A percentile compares a stretch with the other conserved stretches of the same genome.
Evolutionary conservation across 2,329 filamentous ascomycete genomes (phyloP).

Genomic region (Aspergillus eucalypticola): DNA sequence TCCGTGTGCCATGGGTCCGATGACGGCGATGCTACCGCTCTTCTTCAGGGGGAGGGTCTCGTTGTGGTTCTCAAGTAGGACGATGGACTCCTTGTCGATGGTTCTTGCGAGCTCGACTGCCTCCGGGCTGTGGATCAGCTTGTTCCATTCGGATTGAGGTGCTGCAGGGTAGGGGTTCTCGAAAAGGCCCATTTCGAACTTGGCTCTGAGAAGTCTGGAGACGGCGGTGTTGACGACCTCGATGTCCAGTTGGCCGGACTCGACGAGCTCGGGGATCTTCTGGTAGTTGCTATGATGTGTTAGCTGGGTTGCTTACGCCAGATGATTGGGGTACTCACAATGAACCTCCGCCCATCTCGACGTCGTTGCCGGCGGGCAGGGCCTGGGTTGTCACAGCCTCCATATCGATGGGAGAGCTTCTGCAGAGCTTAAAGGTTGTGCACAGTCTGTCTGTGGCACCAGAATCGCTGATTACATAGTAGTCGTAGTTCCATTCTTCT

Average conservation of each 20-base stretch:
- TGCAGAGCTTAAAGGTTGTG: conserved; percentile 64
- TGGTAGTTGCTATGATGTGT: conserved; percentile 56
- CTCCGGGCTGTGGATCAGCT: conserved; percentile 63
- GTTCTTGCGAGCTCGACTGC: conserved; percentile 61
- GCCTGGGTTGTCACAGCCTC: conserved; percentile 64
- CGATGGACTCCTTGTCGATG: conserved; percentile 65
- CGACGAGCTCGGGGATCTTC: conserved; percentile 65
- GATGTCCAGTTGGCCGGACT: conserved; percentile 61
- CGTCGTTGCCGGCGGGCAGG: conserved; percentile 67
- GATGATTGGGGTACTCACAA: conserved; percentile 44
- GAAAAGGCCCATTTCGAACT: conserved; percentile 70
- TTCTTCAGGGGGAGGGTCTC: conserved; percentile 59
- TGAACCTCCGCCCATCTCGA: conserved; percentile 75
- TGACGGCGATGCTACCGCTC: conserved; percentile 68
- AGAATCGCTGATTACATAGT: conserved; percentile 66
- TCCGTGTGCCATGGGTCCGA: conserved; percentile 72
- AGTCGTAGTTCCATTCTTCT: conserved; percentile 72
- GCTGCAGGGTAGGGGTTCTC: conserved; percentile 67
- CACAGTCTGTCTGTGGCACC: conserved; percentile 70
- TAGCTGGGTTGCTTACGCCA: not conserved
- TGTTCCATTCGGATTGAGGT: conserved; percentile 54
- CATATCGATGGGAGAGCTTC: conserved; percentile 60
- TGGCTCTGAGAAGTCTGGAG: conserved; percentile 63
- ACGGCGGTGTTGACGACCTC: conserved; percentile 66
- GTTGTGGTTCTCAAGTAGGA: conserved; percentile 61